A percentile compares a stretch with the other conserved stretches of the same genome.
Conservation (phyloP, 2,329 filamentous ascomycete species). For the Exophiala aquamarina region DNA sequence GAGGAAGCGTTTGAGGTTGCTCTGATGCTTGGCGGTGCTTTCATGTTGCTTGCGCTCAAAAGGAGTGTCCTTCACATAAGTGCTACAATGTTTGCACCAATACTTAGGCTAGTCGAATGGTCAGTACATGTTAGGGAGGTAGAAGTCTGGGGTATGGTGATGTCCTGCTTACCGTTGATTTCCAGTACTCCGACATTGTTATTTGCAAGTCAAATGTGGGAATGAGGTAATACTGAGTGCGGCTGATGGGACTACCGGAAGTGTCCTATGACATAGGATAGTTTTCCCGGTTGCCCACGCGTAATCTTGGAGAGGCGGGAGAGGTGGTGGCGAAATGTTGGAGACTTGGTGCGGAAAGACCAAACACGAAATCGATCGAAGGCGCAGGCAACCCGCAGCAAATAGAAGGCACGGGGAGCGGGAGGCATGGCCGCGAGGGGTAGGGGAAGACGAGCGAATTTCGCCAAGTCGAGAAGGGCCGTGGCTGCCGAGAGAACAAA, state of each 20-base stretch:
- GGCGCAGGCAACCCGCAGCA: too few species aligned
- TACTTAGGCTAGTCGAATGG: conserved; percentile 66
- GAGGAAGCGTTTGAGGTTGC: conserved; percentile 82
- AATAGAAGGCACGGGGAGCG: too few species aligned
- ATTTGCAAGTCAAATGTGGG: not conserved
- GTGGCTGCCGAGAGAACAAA: too few species aligned
- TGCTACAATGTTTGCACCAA: conserved; percentile 97
- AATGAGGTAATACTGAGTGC: not conserved
- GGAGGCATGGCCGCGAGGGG: too few species aligned
- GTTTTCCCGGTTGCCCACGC: too few species aligned
- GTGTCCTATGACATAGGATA: not conserved
- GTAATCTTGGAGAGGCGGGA: not conserved
- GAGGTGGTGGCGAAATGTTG: too few species aligned
- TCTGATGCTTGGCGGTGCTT: conserved; percentile 79
- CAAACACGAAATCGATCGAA: too few species aligned
- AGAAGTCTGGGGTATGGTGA: not conserved
- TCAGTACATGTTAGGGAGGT: conserved; percentile 24
- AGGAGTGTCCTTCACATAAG: conserved; percentile 87
- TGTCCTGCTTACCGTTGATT: conserved; percentile 67
- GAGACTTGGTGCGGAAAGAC: too few species aligned
- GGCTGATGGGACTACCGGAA: too few species aligned
- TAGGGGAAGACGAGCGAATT: too few species aligned
- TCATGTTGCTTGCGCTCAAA: conserved; percentile 90
- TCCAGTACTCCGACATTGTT: conserved; percentile 97
- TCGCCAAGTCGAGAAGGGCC: too few species aligned